These are phyloP conservation scores for Exidia glandulosa DNA, from an alignment of 768 basidiomycete species.

Conservation along the genomic window DNA sequence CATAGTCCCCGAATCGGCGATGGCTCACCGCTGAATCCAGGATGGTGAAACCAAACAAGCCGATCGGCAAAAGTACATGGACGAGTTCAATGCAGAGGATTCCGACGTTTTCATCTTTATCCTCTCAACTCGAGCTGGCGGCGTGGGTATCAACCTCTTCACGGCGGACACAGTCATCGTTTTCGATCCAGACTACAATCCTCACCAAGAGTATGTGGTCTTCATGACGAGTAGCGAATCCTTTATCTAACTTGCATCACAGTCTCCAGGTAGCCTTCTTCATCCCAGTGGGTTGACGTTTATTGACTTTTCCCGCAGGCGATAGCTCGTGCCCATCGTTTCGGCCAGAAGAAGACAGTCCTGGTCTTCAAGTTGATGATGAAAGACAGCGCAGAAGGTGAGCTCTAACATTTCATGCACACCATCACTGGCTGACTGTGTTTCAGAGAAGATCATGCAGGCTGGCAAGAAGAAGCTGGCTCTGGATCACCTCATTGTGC, in stretches of 20 bases:
- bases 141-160: slow-evolving; percentile 79
- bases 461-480: slow-evolving; percentile 93
- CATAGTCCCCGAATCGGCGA: slow-evolving; percentile 3
- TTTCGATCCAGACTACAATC: slow-evolving; percentile 96
- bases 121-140: slow-evolving; percentile 86
- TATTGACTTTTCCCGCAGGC: slow-evolving; percentile 41
- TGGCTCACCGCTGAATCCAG: slow-evolving; percentile 26
- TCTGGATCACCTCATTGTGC: slow-evolving; percentile 89
- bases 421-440: background rate
- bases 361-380: slow-evolving; percentile 95
- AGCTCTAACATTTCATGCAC: slow-evolving; percentile 1
- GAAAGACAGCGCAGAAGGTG: slow-evolving; percentile 86
- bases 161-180: slow-evolving; percentile 91
- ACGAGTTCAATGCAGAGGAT: slow-evolving; percentile 78
- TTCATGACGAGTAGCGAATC: background rate
- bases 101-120: slow-evolving; percentile 90
- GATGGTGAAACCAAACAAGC: slow-evolving; percentile 82
- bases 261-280: background rate
- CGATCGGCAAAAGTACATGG: slow-evolving; percentile 89
- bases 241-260: background rate
- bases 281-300: background rate
- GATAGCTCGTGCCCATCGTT: slow-evolving; percentile 88
- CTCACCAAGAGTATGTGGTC: slow-evolving; percentile 62
- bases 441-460: slow-evolving; percentile 77
- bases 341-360: slow-evolving; percentile 89